Conservation (phyloP, 2,329 filamentous ascomycete genomes). For the Zymoseptoria passerinii region DNA sequence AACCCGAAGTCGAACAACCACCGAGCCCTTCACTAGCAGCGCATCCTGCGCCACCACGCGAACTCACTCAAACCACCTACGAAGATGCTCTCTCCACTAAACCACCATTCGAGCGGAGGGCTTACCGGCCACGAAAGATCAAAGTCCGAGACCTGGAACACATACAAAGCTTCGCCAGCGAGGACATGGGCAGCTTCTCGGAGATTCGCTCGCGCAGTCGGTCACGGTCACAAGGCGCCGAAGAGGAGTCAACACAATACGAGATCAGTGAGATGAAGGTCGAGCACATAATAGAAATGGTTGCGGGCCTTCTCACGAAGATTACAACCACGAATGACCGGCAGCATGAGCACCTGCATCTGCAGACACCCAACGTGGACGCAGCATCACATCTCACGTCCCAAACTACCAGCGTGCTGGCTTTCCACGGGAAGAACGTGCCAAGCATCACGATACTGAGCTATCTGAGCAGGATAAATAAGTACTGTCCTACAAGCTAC, state of each 20-base stretch:
- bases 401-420: constrained; percentile 68
- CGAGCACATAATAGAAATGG: constrained; percentile 96
- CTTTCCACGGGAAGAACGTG: constrained; percentile 96
- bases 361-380: constrained; percentile 56
- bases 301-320: constrained; percentile 88
- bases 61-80: not conserved
- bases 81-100: constrained; percentile 6
- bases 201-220: constrained; percentile 35
- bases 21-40: constrained; percentile 21
- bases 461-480: constrained; percentile 92
- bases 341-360: constrained; percentile 84
- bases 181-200: constrained; percentile 57
- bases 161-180: constrained; percentile 77
- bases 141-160: constrained; percentile 83
- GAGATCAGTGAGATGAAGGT: constrained; percentile 98
- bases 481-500: constrained; percentile 97
- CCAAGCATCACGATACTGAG: constrained; percentile 94
- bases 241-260: constrained; percentile 57
- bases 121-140: constrained; percentile 52
- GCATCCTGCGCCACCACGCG: constrained; percentile 25
- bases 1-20: constrained; percentile 9
- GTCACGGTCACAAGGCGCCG: constrained; percentile 36
- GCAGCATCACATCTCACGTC: constrained; percentile 51
- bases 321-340: constrained; percentile 95
- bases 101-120: constrained; percentile 26